phyloP scores from a whole-genome alignment of 768 basidiomycete genomes.

The Boletus eberwhitei region DNA sequence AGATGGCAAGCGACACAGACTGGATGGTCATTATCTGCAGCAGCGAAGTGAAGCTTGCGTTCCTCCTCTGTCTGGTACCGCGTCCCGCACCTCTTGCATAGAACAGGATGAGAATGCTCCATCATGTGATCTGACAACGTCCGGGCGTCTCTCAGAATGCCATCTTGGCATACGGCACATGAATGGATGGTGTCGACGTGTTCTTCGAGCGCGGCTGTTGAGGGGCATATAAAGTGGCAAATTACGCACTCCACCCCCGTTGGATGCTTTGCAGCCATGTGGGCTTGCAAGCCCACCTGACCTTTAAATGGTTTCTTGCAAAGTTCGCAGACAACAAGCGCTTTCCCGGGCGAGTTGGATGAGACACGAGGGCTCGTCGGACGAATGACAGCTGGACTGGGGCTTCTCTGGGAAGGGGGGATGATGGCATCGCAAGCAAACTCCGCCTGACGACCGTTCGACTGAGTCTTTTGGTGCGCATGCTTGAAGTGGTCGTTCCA shows the following conservation, averaged over 20 bases:
- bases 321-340: conserved; percentile 12
- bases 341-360: conserved; percentile 4
- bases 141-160: conserved; percentile 26
- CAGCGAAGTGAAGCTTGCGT: conserved; percentile 36
- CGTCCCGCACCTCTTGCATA: conserved; percentile 30
- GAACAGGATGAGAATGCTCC: conserved; percentile 26
- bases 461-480: conserved; percentile 12
- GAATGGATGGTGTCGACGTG: conserved; percentile 29
- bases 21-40: conserved; percentile 37
- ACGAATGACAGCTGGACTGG: conserved; percentile 15
- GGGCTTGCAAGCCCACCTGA: conserved; percentile 22
- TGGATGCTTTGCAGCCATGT: conserved; percentile 25
- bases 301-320: conserved; percentile 24
- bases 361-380: conserved; percentile 15
- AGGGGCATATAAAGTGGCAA: conserved; percentile 23
- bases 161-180: conserved; percentile 27
- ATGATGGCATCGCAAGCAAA: not conserved
- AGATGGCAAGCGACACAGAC: conserved; percentile 31
- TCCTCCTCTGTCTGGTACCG: conserved; percentile 36
- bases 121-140: conserved; percentile 28
- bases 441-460: conserved; percentile 5
- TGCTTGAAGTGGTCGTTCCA: conserved; percentile 29
- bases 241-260: conserved; percentile 20
- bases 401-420: conserved; percentile 5
- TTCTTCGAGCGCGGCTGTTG: conserved; percentile 21